Evolutionary conservation across 306 rosid genomes (phyloP).

Genomic region (Casuarina glauca): DNA sequence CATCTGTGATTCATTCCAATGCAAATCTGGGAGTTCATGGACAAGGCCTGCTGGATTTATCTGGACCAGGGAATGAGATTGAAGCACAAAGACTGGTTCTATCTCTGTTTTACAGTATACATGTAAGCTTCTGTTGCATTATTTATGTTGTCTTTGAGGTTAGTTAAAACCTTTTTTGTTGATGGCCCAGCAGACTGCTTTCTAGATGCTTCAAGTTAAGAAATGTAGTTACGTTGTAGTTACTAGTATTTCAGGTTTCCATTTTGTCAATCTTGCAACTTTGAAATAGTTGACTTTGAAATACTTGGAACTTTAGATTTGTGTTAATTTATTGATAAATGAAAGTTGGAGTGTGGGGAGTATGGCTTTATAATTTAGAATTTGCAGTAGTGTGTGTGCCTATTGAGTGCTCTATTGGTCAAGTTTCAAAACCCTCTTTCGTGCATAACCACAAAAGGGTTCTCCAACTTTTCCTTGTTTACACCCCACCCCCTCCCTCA

Average conservation of each 20-base stretch:
- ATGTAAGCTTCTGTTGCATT: slow-evolving; percentile 54
- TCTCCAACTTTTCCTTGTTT: too few species aligned
- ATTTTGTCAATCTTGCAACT: background rate
- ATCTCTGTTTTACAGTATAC: slow-evolving; percentile 85
- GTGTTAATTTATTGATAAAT: background rate
- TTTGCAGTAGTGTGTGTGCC: background rate
- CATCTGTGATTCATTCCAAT: slow-evolving; percentile 97
- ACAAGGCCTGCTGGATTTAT: slow-evolving; percentile 91
- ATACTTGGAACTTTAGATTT: background rate
- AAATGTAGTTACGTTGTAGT: background rate
- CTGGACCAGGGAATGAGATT: slow-evolving; percentile 94
- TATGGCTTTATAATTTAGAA: background rate
- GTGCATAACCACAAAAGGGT: background rate
- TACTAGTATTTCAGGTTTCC: background rate
- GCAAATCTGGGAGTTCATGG: slow-evolving; percentile 99
- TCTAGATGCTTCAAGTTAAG: background rate
- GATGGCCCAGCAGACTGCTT: background rate
- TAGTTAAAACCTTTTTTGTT: background rate
- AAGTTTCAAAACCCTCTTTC: slow-evolving; percentile 9
- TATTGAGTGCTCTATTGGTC: background rate
- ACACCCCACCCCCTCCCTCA: background rate
- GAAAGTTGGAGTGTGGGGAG: background rate
- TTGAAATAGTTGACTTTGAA: background rate
- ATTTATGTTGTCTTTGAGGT: slow-evolving; percentile 6
- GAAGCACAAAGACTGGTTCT: slow-evolving; percentile 96